Conservation (phyloP, 345 rosid species). For the Boechera retrofracta region DNA sequence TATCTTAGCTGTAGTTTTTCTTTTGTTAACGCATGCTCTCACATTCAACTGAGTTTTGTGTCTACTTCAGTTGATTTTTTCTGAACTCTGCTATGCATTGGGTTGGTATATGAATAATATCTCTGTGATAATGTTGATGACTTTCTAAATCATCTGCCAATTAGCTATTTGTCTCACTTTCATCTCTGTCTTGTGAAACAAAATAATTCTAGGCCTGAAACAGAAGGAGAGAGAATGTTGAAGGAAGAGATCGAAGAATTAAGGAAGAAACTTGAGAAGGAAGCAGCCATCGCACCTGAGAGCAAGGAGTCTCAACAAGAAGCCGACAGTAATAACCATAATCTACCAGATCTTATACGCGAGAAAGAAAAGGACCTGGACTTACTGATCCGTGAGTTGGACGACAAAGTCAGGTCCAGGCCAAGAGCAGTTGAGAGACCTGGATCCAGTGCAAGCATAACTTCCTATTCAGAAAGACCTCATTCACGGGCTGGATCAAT, state of each 20-base stretch:
- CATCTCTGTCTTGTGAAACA: slow-evolving; percentile 8
- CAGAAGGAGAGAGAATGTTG: slow-evolving; percentile 76
- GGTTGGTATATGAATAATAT: background rate
- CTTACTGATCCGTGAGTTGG: slow-evolving; percentile 63
- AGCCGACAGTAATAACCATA: slow-evolving; percentile 46
- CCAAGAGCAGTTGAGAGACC: slow-evolving; percentile 66
- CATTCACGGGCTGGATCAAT: slow-evolving; percentile 79
- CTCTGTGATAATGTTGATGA: slow-evolving; percentile 1
- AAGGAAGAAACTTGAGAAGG: slow-evolving; percentile 57
- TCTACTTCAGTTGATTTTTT: slow-evolving; percentile 7
- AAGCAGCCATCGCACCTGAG: slow-evolving; percentile 42
- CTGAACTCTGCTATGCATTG: background rate
- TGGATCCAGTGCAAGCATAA: slow-evolving; percentile 79
- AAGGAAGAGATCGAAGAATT: slow-evolving; percentile 70
- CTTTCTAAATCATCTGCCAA: slow-evolving; percentile 15
- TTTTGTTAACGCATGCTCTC: slow-evolving; percentile 8
- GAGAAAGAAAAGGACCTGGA: slow-evolving; percentile 78
- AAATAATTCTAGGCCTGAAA: slow-evolving; percentile 70
- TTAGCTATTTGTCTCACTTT: slow-evolving; percentile 12
- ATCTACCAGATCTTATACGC: slow-evolving; percentile 49
- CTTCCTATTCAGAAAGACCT: slow-evolving; percentile 71
- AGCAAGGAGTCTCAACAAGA: slow-evolving; percentile 51
- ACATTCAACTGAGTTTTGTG: background rate
- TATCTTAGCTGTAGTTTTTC: background rate
- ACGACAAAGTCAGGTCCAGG: slow-evolving; percentile 82